Evolutionary conservation across 331 rosid genomes (phyloP), one percentile per base, ranked within the genome.

Genomic region (Rosa hybrid): DNA sequence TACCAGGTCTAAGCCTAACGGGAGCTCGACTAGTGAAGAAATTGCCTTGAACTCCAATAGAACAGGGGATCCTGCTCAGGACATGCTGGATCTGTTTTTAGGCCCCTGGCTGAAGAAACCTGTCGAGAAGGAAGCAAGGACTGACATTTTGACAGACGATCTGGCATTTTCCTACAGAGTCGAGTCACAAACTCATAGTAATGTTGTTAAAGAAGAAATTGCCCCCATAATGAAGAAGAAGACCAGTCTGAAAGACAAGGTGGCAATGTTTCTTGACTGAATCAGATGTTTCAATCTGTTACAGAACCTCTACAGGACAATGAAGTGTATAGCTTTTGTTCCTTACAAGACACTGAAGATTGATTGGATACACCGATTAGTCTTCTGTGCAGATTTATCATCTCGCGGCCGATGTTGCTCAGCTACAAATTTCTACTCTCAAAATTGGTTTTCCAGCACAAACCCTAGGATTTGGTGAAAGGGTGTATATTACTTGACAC

Each of bases 41-140:
- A 73, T 9, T 59, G 67, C 30, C 68, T 57, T 73, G 49, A 77
- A 51, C 75, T 79, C 81, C 65, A 49, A 72, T 45, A 81, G 75
- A 80, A 78, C 85, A 20, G 90, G 79, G 71, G 86, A 94, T 83
- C 92, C 97, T 79, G 94, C 97, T 79, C 94, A 78, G 77, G 94
- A 91, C 75, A 92, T 94, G 97, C 81, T 92, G 79, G 85, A 91
- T 77, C 83, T 94, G 84, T 89, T 89, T 83, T 86, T 94, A 81
- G 98, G 97, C 78, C 92, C 95, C 45, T 85, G 88, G 91, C 82
- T 91, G 77, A 89, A 78, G 84, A 92, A 83, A 78, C 85, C 91
- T 57, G 12, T 78, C 20, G 80, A 83, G 83, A 84, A 83, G 78
- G 92, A 87, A 78, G 82, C 80, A 80, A 76, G 76, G 46, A 38